A percentile compares a stretch with the other conserved stretches of the same genome.
Conservation (phyloP, 2,329 filamentous ascomycete genomes). For the Leptographium lundbergii region DNA sequence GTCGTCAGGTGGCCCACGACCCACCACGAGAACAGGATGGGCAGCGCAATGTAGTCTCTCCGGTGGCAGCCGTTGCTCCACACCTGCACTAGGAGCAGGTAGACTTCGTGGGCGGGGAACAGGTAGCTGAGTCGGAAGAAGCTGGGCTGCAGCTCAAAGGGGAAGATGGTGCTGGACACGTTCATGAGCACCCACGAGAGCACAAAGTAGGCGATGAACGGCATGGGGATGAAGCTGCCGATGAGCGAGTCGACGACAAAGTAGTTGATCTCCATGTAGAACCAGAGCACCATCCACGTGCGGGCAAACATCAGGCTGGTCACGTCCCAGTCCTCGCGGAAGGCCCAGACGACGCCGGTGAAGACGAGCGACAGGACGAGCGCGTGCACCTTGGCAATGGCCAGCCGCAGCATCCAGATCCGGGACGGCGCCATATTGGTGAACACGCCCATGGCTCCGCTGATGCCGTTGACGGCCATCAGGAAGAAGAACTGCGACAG, state of each 20-base stretch:
- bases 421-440: not conserved
- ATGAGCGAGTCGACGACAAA: slow-evolving; percentile 1
- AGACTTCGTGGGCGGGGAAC: slow-evolving; percentile 26
- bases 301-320: slow-evolving; percentile 16
- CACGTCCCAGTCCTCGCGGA: slow-evolving; percentile 27
- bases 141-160: slow-evolving; percentile 27
- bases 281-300: slow-evolving; percentile 22
- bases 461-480: slow-evolving; percentile 18
- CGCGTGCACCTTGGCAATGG: slow-evolving; percentile 18
- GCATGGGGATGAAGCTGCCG: slow-evolving; percentile 1
- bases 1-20: slow-evolving; percentile 6
- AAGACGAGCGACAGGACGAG: slow-evolving; percentile 24
- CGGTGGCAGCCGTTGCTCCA: slow-evolving; percentile 29
- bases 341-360: slow-evolving; percentile 31
- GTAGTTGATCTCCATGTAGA: slow-evolving; percentile 14
- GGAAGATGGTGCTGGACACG: slow-evolving; percentile 26
- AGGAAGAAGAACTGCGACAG: slow-evolving; percentile 21
- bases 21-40: slow-evolving; percentile 28
- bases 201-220: not conserved
- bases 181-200: slow-evolving; percentile 32
- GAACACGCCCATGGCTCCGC: slow-evolving; percentile 6
- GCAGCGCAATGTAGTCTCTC: slow-evolving; percentile 24
- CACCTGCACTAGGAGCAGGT: slow-evolving; percentile 26
- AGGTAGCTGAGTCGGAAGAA: slow-evolving; percentile 27
- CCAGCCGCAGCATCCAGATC: slow-evolving; percentile 16